Evolutionary conservation across 495 filamentous ascomycete species (phyloP).

Genomic region (Podospora australis): DNA sequence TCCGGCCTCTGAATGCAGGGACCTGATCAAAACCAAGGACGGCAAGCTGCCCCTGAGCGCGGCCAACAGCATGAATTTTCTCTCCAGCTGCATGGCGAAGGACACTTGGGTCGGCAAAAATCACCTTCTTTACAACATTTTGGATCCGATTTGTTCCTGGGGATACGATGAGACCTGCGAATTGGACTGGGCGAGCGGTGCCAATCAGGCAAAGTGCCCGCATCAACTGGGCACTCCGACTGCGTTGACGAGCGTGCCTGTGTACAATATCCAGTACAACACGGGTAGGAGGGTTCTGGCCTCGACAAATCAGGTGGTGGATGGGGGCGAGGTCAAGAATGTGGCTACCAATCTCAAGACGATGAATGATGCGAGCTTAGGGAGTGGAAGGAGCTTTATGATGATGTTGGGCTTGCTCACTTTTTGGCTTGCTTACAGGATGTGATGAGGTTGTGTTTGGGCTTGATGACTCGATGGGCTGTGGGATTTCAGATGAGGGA

Average conservation of each 20-base stretch:
- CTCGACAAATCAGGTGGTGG: constrained; percentile 29
- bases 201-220: constrained; percentile 39
- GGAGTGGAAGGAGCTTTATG: constrained; percentile 5
- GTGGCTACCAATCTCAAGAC: neutral
- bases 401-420: neutral
- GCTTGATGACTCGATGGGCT: too few species aligned
- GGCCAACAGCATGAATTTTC: constrained; percentile 45
- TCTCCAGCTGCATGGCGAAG: constrained; percentile 36
- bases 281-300: constrained; percentile 36
- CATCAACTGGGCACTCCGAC: constrained; percentile 31
- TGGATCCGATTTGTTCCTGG: constrained; percentile 38
- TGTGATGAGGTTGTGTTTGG: too few species aligned
- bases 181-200: constrained; percentile 40
- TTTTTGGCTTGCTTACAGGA: neutral
- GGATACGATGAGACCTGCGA: constrained; percentile 39
- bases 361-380: constrained; percentile 1
- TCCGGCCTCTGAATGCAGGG: constrained; percentile 29
- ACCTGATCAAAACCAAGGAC: constrained; percentile 35
- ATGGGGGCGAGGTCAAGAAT: constrained; percentile 1
- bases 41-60: constrained; percentile 42
- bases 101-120: constrained; percentile 40
- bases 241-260: constrained; percentile 28
- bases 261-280: constrained; percentile 44
- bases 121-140: constrained; percentile 39
- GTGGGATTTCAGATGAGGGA: too few species aligned